These are phyloP conservation scores for Neophaeococcomyces mojaviensis DNA, from an alignment of 2,329 filamentous ascomycete genomes.

Conservation along the genomic window DNA sequence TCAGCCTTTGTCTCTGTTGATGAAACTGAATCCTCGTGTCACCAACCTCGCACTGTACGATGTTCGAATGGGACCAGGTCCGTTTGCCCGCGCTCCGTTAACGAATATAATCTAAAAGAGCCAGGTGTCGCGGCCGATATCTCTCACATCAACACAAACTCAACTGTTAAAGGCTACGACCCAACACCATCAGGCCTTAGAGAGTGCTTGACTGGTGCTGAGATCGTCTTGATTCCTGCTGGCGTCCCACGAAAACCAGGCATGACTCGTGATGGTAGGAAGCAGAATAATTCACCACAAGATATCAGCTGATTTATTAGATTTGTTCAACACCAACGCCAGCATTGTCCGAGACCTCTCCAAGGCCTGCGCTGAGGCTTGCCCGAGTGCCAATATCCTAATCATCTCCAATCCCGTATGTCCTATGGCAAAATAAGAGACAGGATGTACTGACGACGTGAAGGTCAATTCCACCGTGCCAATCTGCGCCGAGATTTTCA, in stretches of 20 bases:
- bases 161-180: conserved; percentile 82
- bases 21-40: conserved; percentile 97
- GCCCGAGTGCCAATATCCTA: conserved; percentile 88
- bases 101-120: conserved; percentile 10
- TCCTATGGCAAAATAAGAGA: conserved; percentile 8
- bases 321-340: conserved; percentile 99
- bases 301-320: conserved; percentile 34
- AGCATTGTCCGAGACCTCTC: conserved; percentile 97
- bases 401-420: conserved; percentile 92
- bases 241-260: conserved; percentile 98
- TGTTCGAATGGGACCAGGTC: conserved; percentile 89
- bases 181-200: conserved; percentile 67
- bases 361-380: conserved; percentile 82
- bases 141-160: conserved; percentile 99
- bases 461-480: conserved; percentile 97
- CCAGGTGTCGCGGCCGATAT: conserved; percentile 95
- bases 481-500: conserved; percentile 95
- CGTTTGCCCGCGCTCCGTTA: conserved; percentile 28
- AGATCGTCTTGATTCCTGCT: conserved; percentile 95
- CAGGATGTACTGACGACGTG: conserved; percentile 4
- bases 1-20: conserved; percentile 91
- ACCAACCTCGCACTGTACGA: conserved; percentile 94
- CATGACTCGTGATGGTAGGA: conserved; percentile 88
- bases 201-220: conserved; percentile 72
- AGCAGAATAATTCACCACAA: not conserved